Evolutionary conservation across 164 flowering plant genomes (phyloP), one percentile per base, ranked within the genome.

Genomic region (Aristolochia californica): DNA sequence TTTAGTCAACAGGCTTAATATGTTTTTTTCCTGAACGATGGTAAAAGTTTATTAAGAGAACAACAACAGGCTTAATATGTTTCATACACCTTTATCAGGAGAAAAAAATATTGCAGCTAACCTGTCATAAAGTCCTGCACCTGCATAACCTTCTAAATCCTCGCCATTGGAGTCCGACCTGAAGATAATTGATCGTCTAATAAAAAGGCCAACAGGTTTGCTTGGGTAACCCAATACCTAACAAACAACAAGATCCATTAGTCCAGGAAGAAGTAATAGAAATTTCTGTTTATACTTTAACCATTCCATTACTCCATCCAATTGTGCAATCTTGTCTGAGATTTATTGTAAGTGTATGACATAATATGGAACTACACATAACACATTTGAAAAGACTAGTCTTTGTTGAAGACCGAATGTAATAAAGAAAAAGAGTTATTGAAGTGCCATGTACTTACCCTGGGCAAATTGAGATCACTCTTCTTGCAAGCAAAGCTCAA

Each of bases 51-150:
- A 34, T 34, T 34, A 34, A 34, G 10, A 20, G 22, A 47, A 17
- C n/a, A n/a, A n/a, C n/a, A n/a, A n/a, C n/a, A n/a, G n/a, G n/a
- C n/a, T n/a, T n/a, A n/a, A n/a, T n/a, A n/a, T n/a, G n/a, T n/a
- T n/a, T n/a, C n/a, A n/a, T n/a, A n/a, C n/a, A n/a, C n/a, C n/a
- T n/a, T n/a, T n/a, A n/a, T n/a, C n/a, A n/a, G 18, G 20, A 45
- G n/a, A n/a, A n/a, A 47, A 51, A 13, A 51, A 24, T 1, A 26
- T 18, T 51, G 23, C 34, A 61, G 20, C 55, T 64, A 74, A 89
- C 99, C 99, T 93, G 55, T 93, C 97, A 62, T 93, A 93, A 59
- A 93, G 90, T 38, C 99, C 99, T 21, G 97, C 99, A 57, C 99
- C 99, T 27, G 99, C 99, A 79, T 93, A 93, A 50, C 96, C 97